Base-by-base conservation (phyloP, 176 grass and related monocot genomes). In the Pontederia crassipes region DNA sequence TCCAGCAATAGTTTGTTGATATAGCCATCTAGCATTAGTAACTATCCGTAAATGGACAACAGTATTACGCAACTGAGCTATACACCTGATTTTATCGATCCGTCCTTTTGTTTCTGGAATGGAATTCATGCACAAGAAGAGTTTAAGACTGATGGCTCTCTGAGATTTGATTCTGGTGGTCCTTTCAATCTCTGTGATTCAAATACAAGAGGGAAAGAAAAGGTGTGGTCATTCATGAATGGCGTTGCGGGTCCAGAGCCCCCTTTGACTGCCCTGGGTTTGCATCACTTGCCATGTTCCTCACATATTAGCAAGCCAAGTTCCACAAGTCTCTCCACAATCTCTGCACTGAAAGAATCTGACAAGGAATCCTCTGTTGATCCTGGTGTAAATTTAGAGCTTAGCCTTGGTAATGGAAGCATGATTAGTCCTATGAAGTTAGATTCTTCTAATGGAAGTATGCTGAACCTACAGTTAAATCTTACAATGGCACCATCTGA, bases 391-490 rank as follows among this genome's bases (percentile, higher is more conserved):
- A 89, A 81, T 74, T 81, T 99, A 35, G 72, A 85, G 58, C 67
- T 83, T 74, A 66, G 27, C 78, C 49, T 81, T 73, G 58, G 72
- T 11, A 77, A 79, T 75, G 71, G 70, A 59, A 71, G 72, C 52
- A 28, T n/a, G 26, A 52, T 55, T 9, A 69, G 49, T 74, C 72
- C 65, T 57, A 70, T 73, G 46, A 88, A 83, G 59, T 65, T 67
- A 47, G 17, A 53, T 26, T 50, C 27, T 40, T 48, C 35, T 72
- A 51, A 27, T 78, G 58, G 79, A 52, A 69, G 65, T 72, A 68
- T 70, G 26, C 62, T 89, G 28, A 82, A 99, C 81, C 85, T 99
- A 66, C 72, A 93, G 20, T 75, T 99, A 75, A 81, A 79, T 82
- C 84, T 93, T 73, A 79, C 82, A 67, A 83, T 77, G 64, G 66